Evolutionary conservation across 208 protist species (phyloP).

Genomic region (Naegleria fowleri): DNA sequence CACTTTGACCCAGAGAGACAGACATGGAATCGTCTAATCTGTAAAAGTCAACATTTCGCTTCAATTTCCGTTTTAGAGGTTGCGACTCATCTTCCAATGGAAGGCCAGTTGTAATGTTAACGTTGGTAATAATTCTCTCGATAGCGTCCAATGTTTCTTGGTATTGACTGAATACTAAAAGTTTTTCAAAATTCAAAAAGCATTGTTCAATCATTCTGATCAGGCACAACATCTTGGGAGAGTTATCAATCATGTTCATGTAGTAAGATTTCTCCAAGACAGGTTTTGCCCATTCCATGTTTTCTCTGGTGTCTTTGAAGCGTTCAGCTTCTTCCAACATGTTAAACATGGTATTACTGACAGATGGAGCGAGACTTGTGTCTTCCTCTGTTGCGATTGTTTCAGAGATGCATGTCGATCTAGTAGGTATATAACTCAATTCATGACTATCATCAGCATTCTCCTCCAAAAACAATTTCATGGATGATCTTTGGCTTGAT

Average conservation of each 20-base stretch:
- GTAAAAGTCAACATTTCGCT: constrained; percentile 27
- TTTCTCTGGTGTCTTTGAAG: neutral
- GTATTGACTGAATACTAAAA: constrained; percentile 36
- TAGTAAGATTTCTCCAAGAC: neutral
- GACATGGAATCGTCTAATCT: constrained; percentile 57
- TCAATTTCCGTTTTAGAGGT: neutral
- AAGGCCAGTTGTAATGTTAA: neutral
- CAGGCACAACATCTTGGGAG: constrained; percentile 30
- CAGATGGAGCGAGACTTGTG: neutral
- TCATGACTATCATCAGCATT: neutral
- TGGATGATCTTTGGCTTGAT: neutral
- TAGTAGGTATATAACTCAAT: neutral
- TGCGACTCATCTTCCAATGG: neutral
- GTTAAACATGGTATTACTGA: neutral
- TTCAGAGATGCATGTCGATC: neutral
- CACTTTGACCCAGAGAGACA: constrained; percentile 47
- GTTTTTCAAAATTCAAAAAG: constrained; percentile 11
- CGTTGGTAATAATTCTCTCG: neutral
- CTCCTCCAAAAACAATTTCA: neutral
- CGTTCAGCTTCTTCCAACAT: neutral
- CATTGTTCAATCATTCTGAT: constrained; percentile 27
- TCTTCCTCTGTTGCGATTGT: neutral
- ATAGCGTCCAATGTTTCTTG: constrained; percentile 33
- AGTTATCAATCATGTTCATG: neutral
- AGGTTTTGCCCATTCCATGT: neutral